Conservation (phyloP, 345 rosid species). For the Nephelium lappaceum region DNA sequence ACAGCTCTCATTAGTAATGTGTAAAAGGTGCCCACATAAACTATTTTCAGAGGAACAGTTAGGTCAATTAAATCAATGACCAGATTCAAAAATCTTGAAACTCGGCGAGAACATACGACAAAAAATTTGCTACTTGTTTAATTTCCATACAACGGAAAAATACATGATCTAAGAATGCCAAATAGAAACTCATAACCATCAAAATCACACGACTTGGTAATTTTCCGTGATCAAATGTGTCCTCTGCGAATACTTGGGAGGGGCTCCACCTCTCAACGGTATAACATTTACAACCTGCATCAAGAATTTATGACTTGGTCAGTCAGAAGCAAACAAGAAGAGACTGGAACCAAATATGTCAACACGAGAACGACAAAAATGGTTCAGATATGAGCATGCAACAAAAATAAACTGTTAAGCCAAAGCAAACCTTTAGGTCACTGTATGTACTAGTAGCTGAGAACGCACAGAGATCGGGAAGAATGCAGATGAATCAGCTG, state of each 20-base stretch:
- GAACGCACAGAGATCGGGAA: conserved; percentile 94
- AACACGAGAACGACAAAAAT: neutral
- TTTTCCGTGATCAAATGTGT: conserved; percentile 73
- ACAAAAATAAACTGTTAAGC: neutral
- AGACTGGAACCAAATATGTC: neutral
- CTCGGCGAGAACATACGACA: neutral
- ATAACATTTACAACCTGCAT: conserved; percentile 71
- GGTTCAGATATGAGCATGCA: neutral
- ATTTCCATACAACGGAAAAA: conserved; percentile 6
- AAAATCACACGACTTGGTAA: conserved; percentile 73
- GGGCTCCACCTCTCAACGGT: conserved; percentile 70
- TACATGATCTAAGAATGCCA: neutral
- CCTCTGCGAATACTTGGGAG: conserved; percentile 86
- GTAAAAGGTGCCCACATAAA: neutral
- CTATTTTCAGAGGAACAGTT: neutral
- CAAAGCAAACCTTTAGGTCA: conserved; percentile 70
- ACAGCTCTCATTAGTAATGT: no score
- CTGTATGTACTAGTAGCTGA: conserved; percentile 86
- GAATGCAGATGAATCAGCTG: conserved; percentile 87
- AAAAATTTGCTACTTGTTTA: neutral
- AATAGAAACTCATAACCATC: neutral
- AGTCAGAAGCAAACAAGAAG: neutral
- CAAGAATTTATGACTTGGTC: neutral
- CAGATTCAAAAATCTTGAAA: conserved; percentile 1
- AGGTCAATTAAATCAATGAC: neutral